Percentiles rank a stretch among this genome's conserved stretches.
Conservation (phyloP, 192 early-diverging fungal genomes). For the Podila epigama region DNA sequence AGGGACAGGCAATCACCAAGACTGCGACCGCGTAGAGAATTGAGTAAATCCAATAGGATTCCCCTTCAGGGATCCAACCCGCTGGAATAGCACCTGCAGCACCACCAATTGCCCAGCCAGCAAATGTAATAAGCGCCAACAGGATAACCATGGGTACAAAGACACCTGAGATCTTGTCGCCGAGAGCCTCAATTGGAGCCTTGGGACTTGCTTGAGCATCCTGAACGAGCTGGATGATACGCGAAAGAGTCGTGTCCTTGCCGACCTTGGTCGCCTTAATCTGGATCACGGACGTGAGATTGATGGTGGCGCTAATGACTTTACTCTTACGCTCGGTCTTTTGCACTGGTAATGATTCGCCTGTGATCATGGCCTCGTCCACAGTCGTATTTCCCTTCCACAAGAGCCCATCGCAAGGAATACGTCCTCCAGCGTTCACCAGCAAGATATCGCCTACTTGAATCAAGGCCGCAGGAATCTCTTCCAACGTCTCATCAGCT, state of each 20-base stretch:
- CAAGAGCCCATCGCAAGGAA: slow-evolving; percentile 77
- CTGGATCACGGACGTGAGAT: slow-evolving; percentile 60
- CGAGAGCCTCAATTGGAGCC: slow-evolving; percentile 72
- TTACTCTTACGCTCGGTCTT: slow-evolving; percentile 59
- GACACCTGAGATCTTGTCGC: slow-evolving; percentile 65
- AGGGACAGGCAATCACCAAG: slow-evolving; percentile 77
- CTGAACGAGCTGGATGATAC: slow-evolving; percentile 71
- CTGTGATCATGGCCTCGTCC: slow-evolving; percentile 86
- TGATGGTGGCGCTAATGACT: slow-evolving; percentile 73
- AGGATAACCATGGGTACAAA: slow-evolving; percentile 73
- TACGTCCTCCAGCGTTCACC: slow-evolving; percentile 68
- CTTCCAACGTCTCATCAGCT: slow-evolving; percentile 27
- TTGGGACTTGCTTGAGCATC: slow-evolving; percentile 68
- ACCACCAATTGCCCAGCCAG: slow-evolving; percentile 60
- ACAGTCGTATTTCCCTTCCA: slow-evolving; percentile 63
- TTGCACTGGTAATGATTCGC: slow-evolving; percentile 74
- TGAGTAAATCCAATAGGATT: slow-evolving; percentile 58
- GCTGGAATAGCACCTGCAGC: slow-evolving; percentile 36
- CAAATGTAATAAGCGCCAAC: slow-evolving; percentile 62
- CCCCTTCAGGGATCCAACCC: slow-evolving; percentile 52
- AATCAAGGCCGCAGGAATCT: slow-evolving; percentile 43
- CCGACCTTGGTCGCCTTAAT: slow-evolving; percentile 72
- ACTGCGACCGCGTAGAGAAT: slow-evolving; percentile 66
- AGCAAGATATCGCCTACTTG: slow-evolving; percentile 78
- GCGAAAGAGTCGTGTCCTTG: slow-evolving; percentile 64